phyloP scores from a whole-genome alignment of 1,284 basidiomycete genomes.

The Leccinum proliferum region DNA sequence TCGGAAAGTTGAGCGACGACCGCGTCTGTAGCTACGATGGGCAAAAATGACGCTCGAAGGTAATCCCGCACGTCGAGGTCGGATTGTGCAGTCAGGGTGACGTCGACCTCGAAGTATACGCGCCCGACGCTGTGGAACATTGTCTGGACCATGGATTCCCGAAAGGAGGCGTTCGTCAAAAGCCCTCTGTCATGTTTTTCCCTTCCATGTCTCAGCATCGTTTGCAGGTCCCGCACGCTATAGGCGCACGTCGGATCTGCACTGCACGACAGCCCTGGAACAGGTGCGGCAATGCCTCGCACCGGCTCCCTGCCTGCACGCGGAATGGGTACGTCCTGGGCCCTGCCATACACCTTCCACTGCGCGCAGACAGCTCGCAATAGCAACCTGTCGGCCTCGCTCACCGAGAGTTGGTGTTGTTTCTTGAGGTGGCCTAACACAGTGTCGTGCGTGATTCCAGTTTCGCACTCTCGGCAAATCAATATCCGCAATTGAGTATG shows the following conservation, averaged over 20 bases:
- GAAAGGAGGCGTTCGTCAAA: not conserved
- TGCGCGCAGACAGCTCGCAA: not conserved
- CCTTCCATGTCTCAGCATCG: conserved; percentile 2
- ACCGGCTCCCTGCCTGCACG: not conserved
- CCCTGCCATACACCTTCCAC: not conserved
- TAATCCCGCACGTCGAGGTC: not conserved
- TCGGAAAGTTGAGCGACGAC: not conserved
- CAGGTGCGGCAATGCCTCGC: not conserved
- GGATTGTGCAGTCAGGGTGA: not conserved
- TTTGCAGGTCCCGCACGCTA: conserved; percentile 2
- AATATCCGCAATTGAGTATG: not conserved
- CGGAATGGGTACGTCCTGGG: not conserved
- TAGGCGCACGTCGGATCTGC: not conserved
- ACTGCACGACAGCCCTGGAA: not conserved
- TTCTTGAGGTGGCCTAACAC: not conserved
- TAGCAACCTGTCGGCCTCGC: not conserved
- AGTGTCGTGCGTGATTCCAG: not conserved
- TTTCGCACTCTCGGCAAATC: not conserved
- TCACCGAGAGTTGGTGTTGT: not conserved
- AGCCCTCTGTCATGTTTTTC: conserved; percentile 1
- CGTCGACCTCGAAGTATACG: conserved; percentile 7
- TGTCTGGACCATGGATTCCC: not conserved
- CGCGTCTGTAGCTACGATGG: not conserved
- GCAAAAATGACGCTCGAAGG: conserved; percentile 1
- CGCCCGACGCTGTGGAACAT: not conserved